Evolutionary conservation across 2,329 filamentous ascomycete species (phyloP), one percentile per base, ranked within the genome.

Genomic region (Boeremia lycopersici): DNA sequence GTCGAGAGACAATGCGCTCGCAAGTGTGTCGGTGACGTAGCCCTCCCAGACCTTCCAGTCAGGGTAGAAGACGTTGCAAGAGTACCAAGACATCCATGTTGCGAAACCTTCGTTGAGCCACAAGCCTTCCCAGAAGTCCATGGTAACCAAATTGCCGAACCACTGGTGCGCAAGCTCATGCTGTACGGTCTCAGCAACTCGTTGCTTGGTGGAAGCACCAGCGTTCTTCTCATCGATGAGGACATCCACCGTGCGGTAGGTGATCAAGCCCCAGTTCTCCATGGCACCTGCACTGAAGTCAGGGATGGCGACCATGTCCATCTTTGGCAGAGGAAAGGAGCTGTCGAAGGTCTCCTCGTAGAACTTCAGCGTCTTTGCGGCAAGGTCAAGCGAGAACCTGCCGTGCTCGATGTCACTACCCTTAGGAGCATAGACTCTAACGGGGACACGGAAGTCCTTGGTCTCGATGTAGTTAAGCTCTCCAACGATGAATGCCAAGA

Each of bases 31-130:
- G 29, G 90, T 93, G 52, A 98, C 93, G 74, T 96, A 98, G 26
- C 87, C 89, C 76, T 98, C 86, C 93, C 93, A 98, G 12, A 98
- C 91, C 77, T 96, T 96, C 93, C 93, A 98, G 76, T 98, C 93
- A 8, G 93, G 93, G 77, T 93, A 98, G 81, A 98, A 97, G 53
- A 85, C 84, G 74, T 98, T 93, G 83, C 91, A 96, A 38, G 90
- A 92, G 78, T 95, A 95, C 91, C 91, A 89, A 57, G 90, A 93
- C 90, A 95, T 92, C 87, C 90, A 91, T 34, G 91, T 96, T 29
- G 91, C 91, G 67, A 96, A 96, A 31, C 91, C 91, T 75, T 96
- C 91, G 75, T 98, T 98, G 48, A 98, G 84, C 93, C 93, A 98
- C 7, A 98, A 80, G 49, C 93, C 93, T 76, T 97, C 92, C 93